phyloP scores from a whole-genome alignment of 2,329 filamentous ascomycete genomes.

The Diaporthe sp. region DNA sequence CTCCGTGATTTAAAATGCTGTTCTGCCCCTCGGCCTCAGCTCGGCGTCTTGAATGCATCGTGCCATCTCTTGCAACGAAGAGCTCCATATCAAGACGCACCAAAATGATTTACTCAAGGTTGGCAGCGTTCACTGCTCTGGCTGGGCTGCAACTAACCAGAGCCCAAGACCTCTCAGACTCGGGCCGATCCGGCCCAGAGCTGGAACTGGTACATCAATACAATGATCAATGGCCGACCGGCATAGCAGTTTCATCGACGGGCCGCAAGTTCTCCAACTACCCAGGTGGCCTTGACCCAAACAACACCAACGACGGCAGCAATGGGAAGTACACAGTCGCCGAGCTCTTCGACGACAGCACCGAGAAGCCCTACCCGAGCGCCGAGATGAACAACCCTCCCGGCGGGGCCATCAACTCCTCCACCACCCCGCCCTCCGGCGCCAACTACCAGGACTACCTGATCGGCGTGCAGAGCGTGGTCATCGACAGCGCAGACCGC shows the following conservation, averaged over 20 bases:
- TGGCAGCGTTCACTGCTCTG: background rate
- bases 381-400: slow-evolving; percentile 60
- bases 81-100: rapidly evolving
- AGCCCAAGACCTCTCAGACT: slow-evolving; percentile 19
- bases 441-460: slow-evolving; percentile 64
- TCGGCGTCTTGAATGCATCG: background rate
- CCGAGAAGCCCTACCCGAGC: slow-evolving; percentile 46
- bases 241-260: slow-evolving; percentile 63
- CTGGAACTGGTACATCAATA: slow-evolving; percentile 65
- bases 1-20: background rate
- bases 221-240: slow-evolving; percentile 63
- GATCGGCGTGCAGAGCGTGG: slow-evolving; percentile 66
- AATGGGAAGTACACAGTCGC: slow-evolving; percentile 59
- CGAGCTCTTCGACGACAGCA: slow-evolving; percentile 45
- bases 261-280: slow-evolving; percentile 68
- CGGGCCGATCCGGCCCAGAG: slow-evolving; percentile 51
- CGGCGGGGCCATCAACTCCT: slow-evolving; percentile 63
- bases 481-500: slow-evolving; percentile 63
- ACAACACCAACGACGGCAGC: slow-evolving; percentile 56
- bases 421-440: slow-evolving; percentile 58
- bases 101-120: background rate
- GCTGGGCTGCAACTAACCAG: background rate
- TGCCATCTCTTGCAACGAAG: background rate
- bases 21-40: background rate
- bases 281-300: slow-evolving; percentile 60